Conservation (phyloP, 371 early-diverging fungal species). For the Mortierella sp. region DNA sequence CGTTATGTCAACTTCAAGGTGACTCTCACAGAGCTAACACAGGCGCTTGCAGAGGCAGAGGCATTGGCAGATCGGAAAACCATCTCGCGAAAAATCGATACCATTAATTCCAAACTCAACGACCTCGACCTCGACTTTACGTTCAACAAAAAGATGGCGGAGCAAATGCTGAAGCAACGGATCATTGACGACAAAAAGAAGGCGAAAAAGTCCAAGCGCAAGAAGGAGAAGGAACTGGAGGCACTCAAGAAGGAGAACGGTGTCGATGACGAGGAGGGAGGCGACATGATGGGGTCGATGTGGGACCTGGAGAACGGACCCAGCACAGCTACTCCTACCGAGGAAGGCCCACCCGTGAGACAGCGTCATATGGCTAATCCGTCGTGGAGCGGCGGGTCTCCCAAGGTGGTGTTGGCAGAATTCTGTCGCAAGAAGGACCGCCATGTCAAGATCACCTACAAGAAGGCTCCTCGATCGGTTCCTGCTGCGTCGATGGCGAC, state of each 20-base stretch:
- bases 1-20: constrained; percentile 49
- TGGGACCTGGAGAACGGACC: constrained; percentile 36
- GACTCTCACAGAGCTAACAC: constrained; percentile 23
- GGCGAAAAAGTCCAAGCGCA: constrained; percentile 42
- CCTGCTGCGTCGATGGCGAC: constrained; percentile 26
- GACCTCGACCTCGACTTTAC: constrained; percentile 67
- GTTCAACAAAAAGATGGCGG: constrained; percentile 61
- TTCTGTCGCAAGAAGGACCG: constrained; percentile 59
- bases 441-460: constrained; percentile 39
- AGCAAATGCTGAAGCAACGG: constrained; percentile 52
- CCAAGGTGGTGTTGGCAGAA: constrained; percentile 60
- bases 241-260: constrained; percentile 16
- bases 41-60: constrained; percentile 52
- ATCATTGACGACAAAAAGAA: constrained; percentile 55
- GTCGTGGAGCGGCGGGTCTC: constrained; percentile 63
- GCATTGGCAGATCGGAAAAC: constrained; percentile 54
- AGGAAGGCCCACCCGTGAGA: constrained; percentile 28
- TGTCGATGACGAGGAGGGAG: constrained; percentile 23
- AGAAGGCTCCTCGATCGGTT: constrained; percentile 26
- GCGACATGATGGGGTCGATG: constrained; percentile 49
- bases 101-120: constrained; percentile 62
- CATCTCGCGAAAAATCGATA: constrained; percentile 60
- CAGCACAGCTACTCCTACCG: constrained; percentile 17
- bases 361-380: constrained; percentile 51
- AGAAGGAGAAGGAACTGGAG: constrained; percentile 46